Evolutionary conservation across 1,284 basidiomycete species (phyloP).

Genomic region (Heterobasidion annosum): DNA sequence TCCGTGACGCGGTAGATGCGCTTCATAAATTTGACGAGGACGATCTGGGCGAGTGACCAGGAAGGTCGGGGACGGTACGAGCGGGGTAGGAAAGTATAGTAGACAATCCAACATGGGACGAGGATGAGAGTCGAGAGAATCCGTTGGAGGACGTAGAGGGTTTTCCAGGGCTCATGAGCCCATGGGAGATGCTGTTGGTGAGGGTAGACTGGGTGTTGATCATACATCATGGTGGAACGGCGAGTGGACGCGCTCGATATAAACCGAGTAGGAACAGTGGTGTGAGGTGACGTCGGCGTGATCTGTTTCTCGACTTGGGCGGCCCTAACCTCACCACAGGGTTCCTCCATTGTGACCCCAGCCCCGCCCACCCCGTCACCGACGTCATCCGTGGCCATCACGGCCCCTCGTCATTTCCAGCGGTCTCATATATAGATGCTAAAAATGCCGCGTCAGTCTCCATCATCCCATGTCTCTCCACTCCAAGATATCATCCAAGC

Average conservation of each 20-base stretch:
- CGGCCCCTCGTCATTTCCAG: background rate
- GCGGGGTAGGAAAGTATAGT: constrained; percentile 31
- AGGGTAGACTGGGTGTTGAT: constrained; percentile 17
- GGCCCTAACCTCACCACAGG: too few relatives aligned
- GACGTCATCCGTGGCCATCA: background rate
- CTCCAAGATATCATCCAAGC: background rate
- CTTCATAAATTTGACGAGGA: constrained; percentile 40
- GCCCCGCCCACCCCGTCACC: too few relatives aligned
- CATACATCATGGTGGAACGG: constrained; percentile 7
- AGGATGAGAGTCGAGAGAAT: constrained; percentile 36
- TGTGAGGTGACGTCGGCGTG: background rate
- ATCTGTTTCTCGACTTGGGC: too few relatives aligned
- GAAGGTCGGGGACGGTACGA: constrained; percentile 33
- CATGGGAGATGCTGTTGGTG: constrained; percentile 31
- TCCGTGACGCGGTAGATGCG: constrained; percentile 43
- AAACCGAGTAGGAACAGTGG: background rate
- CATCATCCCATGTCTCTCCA: background rate
- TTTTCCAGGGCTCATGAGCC: constrained; percentile 36
- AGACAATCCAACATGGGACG: constrained; percentile 32
- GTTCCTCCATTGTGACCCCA: too few relatives aligned
- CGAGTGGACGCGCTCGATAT: background rate
- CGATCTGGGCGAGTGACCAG: constrained; percentile 37
- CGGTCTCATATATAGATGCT: background rate
- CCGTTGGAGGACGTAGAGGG: constrained; percentile 35
- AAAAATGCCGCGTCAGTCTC: background rate